Evolutionary conservation across 768 basidiomycete species (phyloP).

Genomic region (Amanita exitialis): DNA sequence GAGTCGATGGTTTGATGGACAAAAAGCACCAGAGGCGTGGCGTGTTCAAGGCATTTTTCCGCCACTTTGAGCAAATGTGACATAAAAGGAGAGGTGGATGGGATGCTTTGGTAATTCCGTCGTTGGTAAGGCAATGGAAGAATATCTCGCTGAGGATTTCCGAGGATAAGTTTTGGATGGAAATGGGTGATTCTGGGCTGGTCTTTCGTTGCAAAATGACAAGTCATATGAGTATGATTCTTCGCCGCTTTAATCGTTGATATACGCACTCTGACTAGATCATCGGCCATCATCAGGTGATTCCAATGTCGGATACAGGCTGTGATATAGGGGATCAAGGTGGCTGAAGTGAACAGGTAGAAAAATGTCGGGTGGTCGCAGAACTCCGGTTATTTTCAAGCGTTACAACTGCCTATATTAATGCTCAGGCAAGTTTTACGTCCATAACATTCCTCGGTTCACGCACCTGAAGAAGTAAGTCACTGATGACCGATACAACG

Average conservation of each 20-base stretch:
- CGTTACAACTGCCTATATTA: not conserved
- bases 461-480: not conserved
- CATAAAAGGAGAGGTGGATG: not conserved
- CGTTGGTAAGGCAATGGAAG: not conserved
- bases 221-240: not conserved
- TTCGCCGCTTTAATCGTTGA: not conserved
- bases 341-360: not conserved
- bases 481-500: not conserved
- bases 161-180: not conserved
- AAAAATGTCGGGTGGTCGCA: not conserved
- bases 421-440: not conserved
- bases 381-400: not conserved
- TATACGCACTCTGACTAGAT: not conserved
- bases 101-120: not conserved
- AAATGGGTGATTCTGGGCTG: not conserved
- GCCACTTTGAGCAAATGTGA: constrained; percentile 1
- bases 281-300: not conserved
- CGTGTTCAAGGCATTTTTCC: not conserved
- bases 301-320: not conserved
- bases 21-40: not conserved
- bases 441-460: not conserved
- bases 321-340: not conserved
- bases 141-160: constrained; percentile 1
- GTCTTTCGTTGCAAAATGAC: not conserved
- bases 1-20: not conserved